phyloP scores from a whole-genome alignment of 2,329 filamentous ascomycete species.

The Mycosphaerella arachidis region DNA sequence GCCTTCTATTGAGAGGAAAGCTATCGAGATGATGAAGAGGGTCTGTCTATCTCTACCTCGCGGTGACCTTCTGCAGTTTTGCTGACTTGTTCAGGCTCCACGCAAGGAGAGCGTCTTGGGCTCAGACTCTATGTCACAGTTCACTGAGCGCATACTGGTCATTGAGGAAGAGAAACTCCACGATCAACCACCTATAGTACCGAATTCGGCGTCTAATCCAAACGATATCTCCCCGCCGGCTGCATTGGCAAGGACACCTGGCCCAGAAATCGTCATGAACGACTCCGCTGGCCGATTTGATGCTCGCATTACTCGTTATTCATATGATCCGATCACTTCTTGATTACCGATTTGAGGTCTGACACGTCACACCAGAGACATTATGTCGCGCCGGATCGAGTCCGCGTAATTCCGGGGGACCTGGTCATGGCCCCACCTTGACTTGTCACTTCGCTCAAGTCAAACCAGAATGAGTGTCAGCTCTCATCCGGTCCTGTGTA shows the following conservation, averaged over 20 bases:
- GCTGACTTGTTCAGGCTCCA: constrained; percentile 6
- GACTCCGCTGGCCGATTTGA: constrained; percentile 10
- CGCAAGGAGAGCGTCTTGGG: constrained; percentile 25
- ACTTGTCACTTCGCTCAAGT: neutral
- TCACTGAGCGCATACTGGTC: constrained; percentile 16
- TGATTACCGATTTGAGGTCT: constrained; percentile 17
- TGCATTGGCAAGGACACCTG: constrained; percentile 14
- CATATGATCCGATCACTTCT: constrained; percentile 2
- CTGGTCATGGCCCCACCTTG: neutral
- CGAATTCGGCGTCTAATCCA: constrained; percentile 1
- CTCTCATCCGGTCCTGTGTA: neutral
- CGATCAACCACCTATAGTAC: neutral
- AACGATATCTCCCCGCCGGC: constrained; percentile 10
- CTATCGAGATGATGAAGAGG: constrained; percentile 19
- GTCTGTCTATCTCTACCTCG: neutral
- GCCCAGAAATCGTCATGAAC: constrained; percentile 14
- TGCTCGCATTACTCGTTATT: constrained; percentile 14
- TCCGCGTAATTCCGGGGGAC: neutral
- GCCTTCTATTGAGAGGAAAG: constrained; percentile 19
- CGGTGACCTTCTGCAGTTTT: neutral
- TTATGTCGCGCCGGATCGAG: neutral
- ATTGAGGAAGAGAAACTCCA: constrained; percentile 22
- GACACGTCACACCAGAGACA: neutral
- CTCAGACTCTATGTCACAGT: constrained; percentile 13
- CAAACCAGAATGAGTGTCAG: neutral